Percentiles rank a stretch among this genome's conserved stretches.
phyloP scores from a whole-genome alignment of 805 yeast genomes.

The Candida andamanensis region DNA sequence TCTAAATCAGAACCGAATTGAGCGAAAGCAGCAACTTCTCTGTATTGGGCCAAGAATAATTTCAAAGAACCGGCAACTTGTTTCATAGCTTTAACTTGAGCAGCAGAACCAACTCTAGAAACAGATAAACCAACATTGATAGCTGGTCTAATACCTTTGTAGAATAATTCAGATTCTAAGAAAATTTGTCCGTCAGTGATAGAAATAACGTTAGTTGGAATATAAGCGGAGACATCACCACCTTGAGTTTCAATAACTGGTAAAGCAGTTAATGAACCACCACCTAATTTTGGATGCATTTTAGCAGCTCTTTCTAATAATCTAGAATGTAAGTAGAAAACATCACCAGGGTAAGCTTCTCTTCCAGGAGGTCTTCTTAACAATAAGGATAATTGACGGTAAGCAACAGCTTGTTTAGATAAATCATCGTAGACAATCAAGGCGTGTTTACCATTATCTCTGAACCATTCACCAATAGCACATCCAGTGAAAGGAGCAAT shows the following conservation, averaged over 20 bases:
- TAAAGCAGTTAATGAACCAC: conserved; percentile 92
- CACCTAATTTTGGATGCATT: conserved; percentile 85
- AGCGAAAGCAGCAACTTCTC: conserved; percentile 99
- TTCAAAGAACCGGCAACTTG: conserved; percentile 99
- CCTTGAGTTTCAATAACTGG: conserved; percentile 98
- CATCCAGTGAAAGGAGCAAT: conserved; percentile 99
- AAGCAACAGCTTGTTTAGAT: conserved; percentile 99
- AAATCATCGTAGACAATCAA: conserved; percentile 95
- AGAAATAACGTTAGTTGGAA: conserved; percentile 96
- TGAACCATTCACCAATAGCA: conserved; percentile 99
- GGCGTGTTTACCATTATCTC: conserved; percentile 99
- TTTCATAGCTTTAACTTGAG: conserved; percentile 99
- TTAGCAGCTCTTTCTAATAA: conserved; percentile 96
- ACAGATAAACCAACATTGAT: conserved; percentile 99
- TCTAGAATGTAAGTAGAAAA: conserved; percentile 92
- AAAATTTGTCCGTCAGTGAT: conserved; percentile 97
- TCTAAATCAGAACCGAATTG: conserved; percentile 99
- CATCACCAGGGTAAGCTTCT: conserved; percentile 97
- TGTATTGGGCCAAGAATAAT: conserved; percentile 99
- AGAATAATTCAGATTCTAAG: conserved; percentile 99
- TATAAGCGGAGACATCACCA: conserved; percentile 98
- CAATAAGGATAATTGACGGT: conserved; percentile 97
- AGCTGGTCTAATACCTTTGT: conserved; percentile 99
- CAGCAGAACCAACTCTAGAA: conserved; percentile 99
- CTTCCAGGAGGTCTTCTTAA: conserved; percentile 97